Evolutionary conservation across 495 filamentous ascomycete genomes (phyloP).

Genomic region (Clohesyomyces aquaticus): DNA sequence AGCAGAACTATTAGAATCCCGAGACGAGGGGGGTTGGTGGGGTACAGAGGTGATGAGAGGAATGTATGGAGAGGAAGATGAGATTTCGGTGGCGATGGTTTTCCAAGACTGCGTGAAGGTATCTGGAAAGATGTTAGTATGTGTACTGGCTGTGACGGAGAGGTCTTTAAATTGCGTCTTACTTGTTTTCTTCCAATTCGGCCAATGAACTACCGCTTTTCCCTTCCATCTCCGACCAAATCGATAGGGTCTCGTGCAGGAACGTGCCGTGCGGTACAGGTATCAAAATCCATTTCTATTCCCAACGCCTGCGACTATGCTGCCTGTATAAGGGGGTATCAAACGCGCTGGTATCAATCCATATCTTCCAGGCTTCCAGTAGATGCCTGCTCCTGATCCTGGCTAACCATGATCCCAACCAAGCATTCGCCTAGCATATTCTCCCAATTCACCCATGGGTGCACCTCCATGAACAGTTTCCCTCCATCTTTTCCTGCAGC

Average conservation of each 20-base stretch:
- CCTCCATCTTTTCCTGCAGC: constrained; percentile 77
- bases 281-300: too few species aligned
- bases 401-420: constrained; percentile 81
- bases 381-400: constrained; percentile 48
- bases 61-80: background rate
- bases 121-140: too few species aligned
- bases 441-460: constrained; percentile 99
- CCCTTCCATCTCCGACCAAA: too few species aligned
- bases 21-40: too few species aligned
- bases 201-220: too few species aligned
- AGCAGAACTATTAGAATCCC: background rate
- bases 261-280: too few species aligned
- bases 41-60: background rate
- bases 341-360: constrained; percentile 43
- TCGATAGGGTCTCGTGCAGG: too few species aligned
- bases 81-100: too few species aligned
- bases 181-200: too few species aligned
- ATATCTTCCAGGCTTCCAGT: constrained; percentile 42
- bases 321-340: constrained; percentile 34
- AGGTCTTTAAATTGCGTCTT: too few species aligned
- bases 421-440: constrained; percentile 85
- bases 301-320: background rate
- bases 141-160: too few species aligned
- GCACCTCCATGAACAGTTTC: constrained; percentile 84
- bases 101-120: too few species aligned